phyloP scores from a whole-genome alignment of 805 yeast species.

The Candida silvatica region DNA sequence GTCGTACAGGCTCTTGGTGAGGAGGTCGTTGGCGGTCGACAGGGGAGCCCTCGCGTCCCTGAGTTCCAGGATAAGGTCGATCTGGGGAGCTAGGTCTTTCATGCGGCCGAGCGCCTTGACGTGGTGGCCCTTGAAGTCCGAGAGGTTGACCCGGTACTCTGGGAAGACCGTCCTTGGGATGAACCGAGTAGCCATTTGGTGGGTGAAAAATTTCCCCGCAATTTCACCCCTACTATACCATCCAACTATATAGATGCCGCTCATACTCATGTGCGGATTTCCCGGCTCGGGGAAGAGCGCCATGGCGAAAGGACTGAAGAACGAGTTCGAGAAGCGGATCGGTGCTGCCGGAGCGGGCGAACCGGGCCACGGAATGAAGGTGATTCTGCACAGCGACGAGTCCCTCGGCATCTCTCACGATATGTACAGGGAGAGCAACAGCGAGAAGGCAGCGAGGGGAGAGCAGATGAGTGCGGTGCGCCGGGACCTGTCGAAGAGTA shows the following conservation, averaged over 20 bases:
- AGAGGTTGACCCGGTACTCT: slow-evolving; percentile 52
- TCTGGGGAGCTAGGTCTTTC: slow-evolving; percentile 63
- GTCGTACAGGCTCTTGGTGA: slow-evolving; percentile 54
- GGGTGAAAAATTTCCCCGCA: background rate
- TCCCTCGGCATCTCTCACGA: slow-evolving; percentile 61
- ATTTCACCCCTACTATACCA: background rate
- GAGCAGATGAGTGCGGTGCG: slow-evolving; percentile 84
- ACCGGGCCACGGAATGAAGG: slow-evolving; percentile 47
- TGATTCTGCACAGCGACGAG: slow-evolving; percentile 72
- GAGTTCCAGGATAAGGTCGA: slow-evolving; percentile 76
- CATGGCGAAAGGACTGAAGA: slow-evolving; percentile 51
- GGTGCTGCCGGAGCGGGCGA: slow-evolving; percentile 25
- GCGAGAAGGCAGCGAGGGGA: slow-evolving; percentile 79
- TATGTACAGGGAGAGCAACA: slow-evolving; percentile 59
- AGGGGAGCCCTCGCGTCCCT: slow-evolving; percentile 89
- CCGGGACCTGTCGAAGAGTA: slow-evolving; percentile 59
- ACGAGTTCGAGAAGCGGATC: slow-evolving; percentile 38
- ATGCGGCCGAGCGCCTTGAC: slow-evolving; percentile 64
- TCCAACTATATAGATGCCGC: slow-evolving; percentile 51
- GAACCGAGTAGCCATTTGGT: slow-evolving; percentile 32
- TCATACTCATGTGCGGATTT: slow-evolving; percentile 72
- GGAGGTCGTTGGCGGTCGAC: slow-evolving; percentile 70
- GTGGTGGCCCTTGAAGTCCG: slow-evolving; percentile 91
- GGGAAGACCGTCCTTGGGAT: slow-evolving; percentile 72
- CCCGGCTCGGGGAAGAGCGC: slow-evolving; percentile 83